Evolutionary conservation across 208 protist genomes (phyloP), one percentile per base, ranked within the genome.

Genomic region (Crithidia acanthocephali): DNA sequence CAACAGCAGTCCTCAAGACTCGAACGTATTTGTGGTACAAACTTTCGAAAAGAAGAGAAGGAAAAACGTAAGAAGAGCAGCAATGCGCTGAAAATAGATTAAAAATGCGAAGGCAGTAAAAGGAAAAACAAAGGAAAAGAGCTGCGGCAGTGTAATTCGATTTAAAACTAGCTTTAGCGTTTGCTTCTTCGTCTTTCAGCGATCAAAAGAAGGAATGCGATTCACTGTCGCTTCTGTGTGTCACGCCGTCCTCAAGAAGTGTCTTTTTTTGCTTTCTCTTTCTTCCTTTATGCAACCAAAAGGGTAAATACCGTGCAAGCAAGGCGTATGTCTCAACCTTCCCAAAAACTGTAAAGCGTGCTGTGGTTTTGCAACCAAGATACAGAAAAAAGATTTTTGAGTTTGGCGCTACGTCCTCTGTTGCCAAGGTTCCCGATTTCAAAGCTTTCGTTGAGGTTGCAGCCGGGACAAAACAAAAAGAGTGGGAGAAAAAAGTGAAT

Each of bases 401-500:
- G 44, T 48, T 4, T 48, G 18, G 18, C 18, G 44, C 4, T n/a
- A n/a, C 16, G 9, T 20, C 44, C 16, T 48, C 44, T 48, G 6
- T 48, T 48, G 3, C 18, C 44, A 48, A 15, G 18, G 16, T 15
- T n/a, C 4, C 16, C 16, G 16, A 6, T n/a, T 32, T 22, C 15
- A 5, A 32, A 53, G 23, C 50, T 53, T 53, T 53, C 50, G 15
- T 53, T 32, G 20, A 30, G 20, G 4, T 30, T 32, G 50, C 50
- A 32, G 25, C 2, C 3, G 35, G 11, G n/a, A n/a, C n/a, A 40
- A 55, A 55, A 30, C 5, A 30, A 55, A 55, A 55, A 55, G 15
- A 44, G 59, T 20, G 8, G 45, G 48, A 37, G 18, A 63, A 62
- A 30, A 63, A 68, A 65, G 40, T 22, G n/a, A 51, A 25, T n/a